Evolutionary conservation across 2,329 filamentous ascomycete species (phyloP).

Genomic region (Lachnellula arida): DNA sequence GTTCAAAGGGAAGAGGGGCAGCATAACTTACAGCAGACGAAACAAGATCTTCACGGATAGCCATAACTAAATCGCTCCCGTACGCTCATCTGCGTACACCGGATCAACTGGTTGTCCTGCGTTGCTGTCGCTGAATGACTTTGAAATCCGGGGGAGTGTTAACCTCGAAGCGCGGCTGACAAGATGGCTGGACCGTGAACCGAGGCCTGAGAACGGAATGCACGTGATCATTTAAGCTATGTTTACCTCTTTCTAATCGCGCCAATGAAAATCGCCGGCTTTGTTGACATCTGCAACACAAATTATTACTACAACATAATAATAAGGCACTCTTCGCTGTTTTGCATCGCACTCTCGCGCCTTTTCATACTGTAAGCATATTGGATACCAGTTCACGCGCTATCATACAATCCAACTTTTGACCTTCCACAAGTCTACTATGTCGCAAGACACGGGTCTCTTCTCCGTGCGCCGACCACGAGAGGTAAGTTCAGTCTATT

Average conservation of each 20-base stretch:
- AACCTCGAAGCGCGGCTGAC: conserved; percentile 3
- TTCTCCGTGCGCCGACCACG: conserved; percentile 90
- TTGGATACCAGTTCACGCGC: conserved; percentile 7
- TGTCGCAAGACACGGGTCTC: conserved; percentile 83
- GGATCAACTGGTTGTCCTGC: neutral
- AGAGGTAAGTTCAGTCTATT: conserved; percentile 59
- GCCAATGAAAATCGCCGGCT: conserved; percentile 8
- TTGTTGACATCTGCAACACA: conserved; percentile 13
- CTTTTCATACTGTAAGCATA: neutral
- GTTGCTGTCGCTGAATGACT: neutral
- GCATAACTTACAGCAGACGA: conserved; percentile 65
- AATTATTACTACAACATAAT: conserved; percentile 3
- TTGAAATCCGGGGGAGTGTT: neutral
- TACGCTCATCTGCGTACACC: neutral
- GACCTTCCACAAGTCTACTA: conserved; percentile 35
- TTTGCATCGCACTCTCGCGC: neutral
- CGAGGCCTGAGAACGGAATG: conserved; percentile 5
- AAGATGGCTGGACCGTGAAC: conserved; percentile 14
- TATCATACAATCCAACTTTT: conserved; percentile 2
- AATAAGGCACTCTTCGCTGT: neutral
- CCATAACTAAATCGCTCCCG: conserved; percentile 45
- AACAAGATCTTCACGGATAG: conserved; percentile 92
- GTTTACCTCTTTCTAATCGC: conserved; percentile 14
- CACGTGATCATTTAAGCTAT: conserved; percentile 4
- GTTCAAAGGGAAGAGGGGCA: conserved; percentile 5